Evolutionary conservation across 768 basidiomycete species (phyloP), one percentile per base, ranked within the genome.

Genomic region (Pisolithus orientalis): DNA sequence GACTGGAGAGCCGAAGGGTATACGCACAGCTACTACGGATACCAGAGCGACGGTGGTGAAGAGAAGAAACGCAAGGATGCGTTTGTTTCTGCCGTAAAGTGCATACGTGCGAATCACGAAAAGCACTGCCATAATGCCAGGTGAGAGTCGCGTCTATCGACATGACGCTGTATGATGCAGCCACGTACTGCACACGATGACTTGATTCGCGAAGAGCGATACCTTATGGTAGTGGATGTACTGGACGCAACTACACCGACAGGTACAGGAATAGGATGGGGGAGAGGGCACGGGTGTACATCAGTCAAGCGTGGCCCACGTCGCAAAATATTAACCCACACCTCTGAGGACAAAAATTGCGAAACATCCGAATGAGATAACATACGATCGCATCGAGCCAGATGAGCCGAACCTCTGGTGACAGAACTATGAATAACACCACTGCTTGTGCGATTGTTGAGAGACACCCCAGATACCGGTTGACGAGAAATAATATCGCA

Each of bases 91-190:
- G 11, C 68, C 64, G 51, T 79, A 82, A 11, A 83, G 61, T 4
- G 81, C 80, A 52, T 73, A 76, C 47, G 75, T 75, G 39, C 80
- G 75, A 39, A 78, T 61, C 11, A 72, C 71, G 28, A 80, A 67
- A 29, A 75, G 70, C 52, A 69, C 76, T 79, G 6, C 8, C 34
- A 51, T 50, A 7, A n/a, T 1, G 38, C 21, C 21, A 21, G 38
- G 13, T 8, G n/a, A 7, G 13, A 29, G 13, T 6, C 27, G 6
- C 27, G 25, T 45, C 27, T 21, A 34, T 13, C 5, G 13, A 5
- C 9, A 43, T 24, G 49, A 44, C 50, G 47, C 16, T 0, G 24
- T 2, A 13, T 8, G 13, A 47, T 45, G 38, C 5, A 14, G n/a
- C 21, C 17, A 63, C 79, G 53, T 53, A 80, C 80, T 50, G 57